phyloP scores from a whole-genome alignment of 2,329 filamentous ascomycete genomes.

The Colletotrichum sp. region DNA sequence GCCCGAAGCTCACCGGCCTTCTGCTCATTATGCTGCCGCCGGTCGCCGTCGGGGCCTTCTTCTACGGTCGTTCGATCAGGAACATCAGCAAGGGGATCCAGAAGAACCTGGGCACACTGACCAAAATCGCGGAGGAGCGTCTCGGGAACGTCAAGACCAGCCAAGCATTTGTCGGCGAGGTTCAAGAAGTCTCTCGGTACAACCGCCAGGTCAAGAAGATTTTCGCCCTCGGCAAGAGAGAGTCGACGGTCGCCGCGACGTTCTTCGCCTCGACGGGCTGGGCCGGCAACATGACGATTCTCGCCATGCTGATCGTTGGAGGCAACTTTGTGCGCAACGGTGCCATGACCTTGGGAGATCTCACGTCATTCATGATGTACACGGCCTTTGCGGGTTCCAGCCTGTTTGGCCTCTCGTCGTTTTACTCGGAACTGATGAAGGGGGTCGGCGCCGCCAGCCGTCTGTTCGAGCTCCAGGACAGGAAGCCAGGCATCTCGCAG shows the following conservation, averaged over 20 bases:
- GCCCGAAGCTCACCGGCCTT: conserved; percentile 86
- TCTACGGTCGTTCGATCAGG: conserved; percentile 89
- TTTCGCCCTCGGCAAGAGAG: conserved; percentile 84
- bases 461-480: conserved; percentile 94
- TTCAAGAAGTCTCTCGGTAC: conserved; percentile 88
- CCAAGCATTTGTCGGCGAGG: conserved; percentile 93
- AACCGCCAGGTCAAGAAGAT: conserved; percentile 92
- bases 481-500: conserved; percentile 83
- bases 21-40: conserved; percentile 89
- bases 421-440: conserved; percentile 99
- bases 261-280: conserved; percentile 90
- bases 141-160: conserved; percentile 95
- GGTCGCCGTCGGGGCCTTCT: conserved; percentile 86
- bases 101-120: conserved; percentile 88
- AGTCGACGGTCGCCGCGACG: conserved; percentile 86
- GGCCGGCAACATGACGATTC: conserved; percentile 94
- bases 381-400: conserved; percentile 86
- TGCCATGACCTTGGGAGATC: conserved; percentile 85
- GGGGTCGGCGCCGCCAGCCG: conserved; percentile 96
- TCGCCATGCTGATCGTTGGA: conserved; percentile 88
- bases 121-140: conserved; percentile 98
- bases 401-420: conserved; percentile 91
- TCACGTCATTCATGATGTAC: conserved; percentile 99
- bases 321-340: conserved; percentile 89
- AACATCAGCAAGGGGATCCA: conserved; percentile 93